Evolutionary conservation across 2,329 filamentous ascomycete genomes (phyloP).

Genomic region (Onygenales sp.): DNA sequence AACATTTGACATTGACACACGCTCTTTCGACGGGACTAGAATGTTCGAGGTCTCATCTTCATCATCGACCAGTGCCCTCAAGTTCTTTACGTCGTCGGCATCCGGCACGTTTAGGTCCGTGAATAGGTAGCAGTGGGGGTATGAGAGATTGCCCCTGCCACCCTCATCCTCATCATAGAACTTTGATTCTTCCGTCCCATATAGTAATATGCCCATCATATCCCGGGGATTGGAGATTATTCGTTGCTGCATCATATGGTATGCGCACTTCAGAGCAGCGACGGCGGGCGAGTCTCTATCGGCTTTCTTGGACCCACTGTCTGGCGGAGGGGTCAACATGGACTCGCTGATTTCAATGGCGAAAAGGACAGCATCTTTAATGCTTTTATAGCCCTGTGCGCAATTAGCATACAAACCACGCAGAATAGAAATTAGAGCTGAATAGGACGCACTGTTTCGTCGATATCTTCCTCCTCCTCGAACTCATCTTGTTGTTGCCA

Average conservation of each 20-base stretch:
- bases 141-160: slow-evolving; percentile 50
- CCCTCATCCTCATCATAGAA: slow-evolving; percentile 59
- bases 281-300: slow-evolving; percentile 68
- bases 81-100: slow-evolving; percentile 71
- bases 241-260: slow-evolving; percentile 92
- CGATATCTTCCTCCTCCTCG: slow-evolving; percentile 39
- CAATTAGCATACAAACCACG: not conserved
- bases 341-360: slow-evolving; percentile 85
- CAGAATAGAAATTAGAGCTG: not conserved
- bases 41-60: slow-evolving; percentile 62
- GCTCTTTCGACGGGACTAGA: slow-evolving; percentile 57
- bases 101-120: slow-evolving; percentile 80
- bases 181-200: slow-evolving; percentile 77
- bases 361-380: slow-evolving; percentile 97
- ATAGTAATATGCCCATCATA: slow-evolving; percentile 92
- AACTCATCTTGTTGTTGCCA: slow-evolving; percentile 32
- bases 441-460: slow-evolving; percentile 29
- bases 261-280: slow-evolving; percentile 87
- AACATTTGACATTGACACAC: slow-evolving; percentile 74
- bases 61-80: slow-evolving; percentile 69
- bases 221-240: slow-evolving; percentile 95
- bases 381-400: slow-evolving; percentile 69
- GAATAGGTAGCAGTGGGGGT: slow-evolving; percentile 87
- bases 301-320: slow-evolving; percentile 61
- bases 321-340: slow-evolving; percentile 64